phyloP scores from a whole-genome alignment of 2,329 filamentous ascomycete genomes.

The Penicillium sp. region DNA sequence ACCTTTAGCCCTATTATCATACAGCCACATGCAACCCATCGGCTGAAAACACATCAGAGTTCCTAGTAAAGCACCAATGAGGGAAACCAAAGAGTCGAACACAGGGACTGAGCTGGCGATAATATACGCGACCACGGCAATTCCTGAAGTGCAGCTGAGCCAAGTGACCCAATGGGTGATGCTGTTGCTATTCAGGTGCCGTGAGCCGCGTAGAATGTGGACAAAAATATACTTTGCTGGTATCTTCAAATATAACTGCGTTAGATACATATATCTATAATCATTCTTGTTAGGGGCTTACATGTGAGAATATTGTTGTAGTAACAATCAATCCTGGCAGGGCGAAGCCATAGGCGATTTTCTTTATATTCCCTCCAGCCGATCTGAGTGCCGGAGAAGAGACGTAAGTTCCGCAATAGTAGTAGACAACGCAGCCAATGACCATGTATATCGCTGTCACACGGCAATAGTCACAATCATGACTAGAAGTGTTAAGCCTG shows the following conservation, averaged over 20 bases:
- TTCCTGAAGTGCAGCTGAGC: background rate
- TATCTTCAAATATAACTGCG: background rate
- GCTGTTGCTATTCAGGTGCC: background rate
- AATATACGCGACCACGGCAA: background rate
- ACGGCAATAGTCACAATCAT: slow-evolving; percentile 36
- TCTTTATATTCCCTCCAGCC: background rate
- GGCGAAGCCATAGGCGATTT: background rate
- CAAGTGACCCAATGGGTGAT: background rate
- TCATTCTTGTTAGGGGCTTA: background rate
- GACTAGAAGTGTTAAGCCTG: slow-evolving; percentile 23
- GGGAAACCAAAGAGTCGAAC: slow-evolving; percentile 4
- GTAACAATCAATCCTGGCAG: background rate
- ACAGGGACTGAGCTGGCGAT: background rate
- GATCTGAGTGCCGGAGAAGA: background rate
- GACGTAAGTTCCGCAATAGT: background rate
- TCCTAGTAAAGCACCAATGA: slow-evolving; percentile 13
- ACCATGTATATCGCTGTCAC: background rate
- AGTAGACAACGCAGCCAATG: background rate
- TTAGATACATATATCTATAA: background rate
- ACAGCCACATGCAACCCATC: slow-evolving; percentile 21
- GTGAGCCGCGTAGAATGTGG: background rate
- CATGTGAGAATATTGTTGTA: background rate
- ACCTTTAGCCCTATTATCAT: slow-evolving; percentile 14
- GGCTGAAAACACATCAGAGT: slow-evolving; percentile 18
- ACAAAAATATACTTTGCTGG: background rate